A percentile compares a stretch with the other conserved stretches of the same genome.
Evolutionary conservation across 257 asterid genomes (phyloP).

Genomic region (Solanum sejunctum): DNA sequence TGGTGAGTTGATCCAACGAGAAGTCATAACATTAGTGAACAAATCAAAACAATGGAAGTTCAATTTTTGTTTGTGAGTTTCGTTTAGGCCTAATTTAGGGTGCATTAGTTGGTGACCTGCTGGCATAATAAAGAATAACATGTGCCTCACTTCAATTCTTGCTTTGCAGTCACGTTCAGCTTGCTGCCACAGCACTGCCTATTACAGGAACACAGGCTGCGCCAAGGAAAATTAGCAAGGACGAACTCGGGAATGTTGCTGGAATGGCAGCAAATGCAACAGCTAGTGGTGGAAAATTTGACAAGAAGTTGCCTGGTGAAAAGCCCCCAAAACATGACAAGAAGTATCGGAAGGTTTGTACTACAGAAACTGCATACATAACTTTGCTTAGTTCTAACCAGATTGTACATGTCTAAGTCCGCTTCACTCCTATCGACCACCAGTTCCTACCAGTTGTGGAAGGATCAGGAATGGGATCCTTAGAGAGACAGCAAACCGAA

Average conservation of each 20-base stretch:
- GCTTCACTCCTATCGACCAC: background rate
- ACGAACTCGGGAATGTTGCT: slow-evolving; percentile 79
- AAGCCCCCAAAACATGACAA: slow-evolving; percentile 82
- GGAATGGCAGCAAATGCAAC: slow-evolving; percentile 92
- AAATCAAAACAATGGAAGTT: background rate
- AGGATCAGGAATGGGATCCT: slow-evolving; percentile 89
- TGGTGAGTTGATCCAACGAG: background rate
- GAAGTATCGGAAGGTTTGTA: slow-evolving; percentile 77
- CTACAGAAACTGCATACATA: background rate
- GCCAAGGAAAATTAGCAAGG: slow-evolving; percentile 64
- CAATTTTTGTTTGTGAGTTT: background rate
- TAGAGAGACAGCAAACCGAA: slow-evolving; percentile 79
- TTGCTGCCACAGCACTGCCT: slow-evolving; percentile 85
- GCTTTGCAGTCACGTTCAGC: slow-evolving; percentile 71
- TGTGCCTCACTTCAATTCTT: background rate
- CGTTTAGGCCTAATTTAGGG: background rate
- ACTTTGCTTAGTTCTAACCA: background rate
- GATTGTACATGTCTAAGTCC: background rate
- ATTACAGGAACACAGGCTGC: slow-evolving; percentile 68
- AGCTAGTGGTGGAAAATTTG: slow-evolving; percentile 98
- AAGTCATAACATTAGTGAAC: background rate
- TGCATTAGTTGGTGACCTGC: background rate
- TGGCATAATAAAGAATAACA: background rate
- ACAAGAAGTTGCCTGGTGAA: slow-evolving; percentile 88
- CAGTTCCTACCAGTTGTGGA: slow-evolving; percentile 86